A percentile compares a stretch with the other conserved stretches of the same genome.
Evolutionary conservation across 345 rosid species (phyloP).

Genomic region (Eucalyptus victrix): DNA sequence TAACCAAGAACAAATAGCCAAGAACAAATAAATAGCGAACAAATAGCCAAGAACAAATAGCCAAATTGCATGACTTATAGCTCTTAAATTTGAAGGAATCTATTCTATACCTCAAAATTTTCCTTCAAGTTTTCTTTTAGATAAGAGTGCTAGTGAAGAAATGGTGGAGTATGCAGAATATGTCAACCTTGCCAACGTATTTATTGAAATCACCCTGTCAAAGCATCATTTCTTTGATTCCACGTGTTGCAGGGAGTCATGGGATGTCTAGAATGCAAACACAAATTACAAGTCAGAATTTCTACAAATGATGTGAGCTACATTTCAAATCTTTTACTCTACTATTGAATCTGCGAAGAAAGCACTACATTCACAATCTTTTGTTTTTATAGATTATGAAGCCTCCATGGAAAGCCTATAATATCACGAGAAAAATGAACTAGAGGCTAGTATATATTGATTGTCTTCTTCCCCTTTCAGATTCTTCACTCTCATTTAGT

Average conservation of each 20-base stretch:
- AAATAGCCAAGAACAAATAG: not conserved
- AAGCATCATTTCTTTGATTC: not conserved
- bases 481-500: not conserved
- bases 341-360: too few species aligned
- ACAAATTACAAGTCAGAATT: conserved; percentile 70
- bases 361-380: not conserved
- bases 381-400: conserved; percentile 52
- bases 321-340: not conserved
- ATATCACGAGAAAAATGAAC: conserved; percentile 74
- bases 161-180: not conserved
- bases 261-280: conserved; percentile 84
- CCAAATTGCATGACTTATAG: not conserved
- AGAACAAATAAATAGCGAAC: too few species aligned
- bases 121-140: not conserved
- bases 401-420: conserved; percentile 82
- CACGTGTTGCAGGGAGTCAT: conserved; percentile 61
- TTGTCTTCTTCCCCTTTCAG: not conserved
- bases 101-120: not conserved
- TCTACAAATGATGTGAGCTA: conserved; percentile 80
- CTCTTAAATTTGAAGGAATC: not conserved
- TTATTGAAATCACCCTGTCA: not conserved
- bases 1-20: too few species aligned
- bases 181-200: not conserved
- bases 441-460: conserved; percentile 43
- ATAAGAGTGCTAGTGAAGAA: not conserved